Conservation (phyloP, 2,329 filamentous ascomycete species). For the Aureobasidium sp. region DNA sequence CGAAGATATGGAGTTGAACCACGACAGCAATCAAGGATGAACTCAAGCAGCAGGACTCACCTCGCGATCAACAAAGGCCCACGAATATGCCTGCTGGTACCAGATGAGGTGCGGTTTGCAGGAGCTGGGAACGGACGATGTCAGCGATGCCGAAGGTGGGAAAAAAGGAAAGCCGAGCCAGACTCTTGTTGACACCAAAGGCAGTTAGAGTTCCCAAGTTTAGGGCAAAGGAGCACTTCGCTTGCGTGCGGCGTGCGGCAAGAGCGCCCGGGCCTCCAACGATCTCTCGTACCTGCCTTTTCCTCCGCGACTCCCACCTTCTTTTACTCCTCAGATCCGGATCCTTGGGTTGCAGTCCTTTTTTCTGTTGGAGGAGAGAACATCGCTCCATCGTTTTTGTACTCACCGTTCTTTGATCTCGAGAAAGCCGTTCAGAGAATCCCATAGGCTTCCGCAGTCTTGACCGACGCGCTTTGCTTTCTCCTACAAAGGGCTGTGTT, state of each 20-base stretch:
- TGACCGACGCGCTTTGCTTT: not conserved
- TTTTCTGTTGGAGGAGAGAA: not conserved
- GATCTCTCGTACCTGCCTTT: slow-evolving; percentile 11
- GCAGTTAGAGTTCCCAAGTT: not conserved
- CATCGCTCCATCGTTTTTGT: not conserved
- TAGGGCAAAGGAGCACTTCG: slow-evolving; percentile 4
- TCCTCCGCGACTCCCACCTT: slow-evolving; percentile 4
- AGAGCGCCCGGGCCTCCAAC: not conserved
- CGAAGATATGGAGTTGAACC: not conserved
- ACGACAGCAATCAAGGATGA: not conserved
- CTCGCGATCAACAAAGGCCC: not conserved
- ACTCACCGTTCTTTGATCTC: not conserved
- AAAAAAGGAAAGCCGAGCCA: slow-evolving; percentile 8
- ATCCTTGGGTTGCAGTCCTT: not conserved
- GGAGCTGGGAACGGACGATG: not conserved
- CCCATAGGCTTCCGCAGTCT: not conserved
- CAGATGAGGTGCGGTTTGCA: not conserved
- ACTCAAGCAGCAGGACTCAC: not conserved
- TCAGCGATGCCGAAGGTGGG: not conserved
- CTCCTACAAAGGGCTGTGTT: not conserved
- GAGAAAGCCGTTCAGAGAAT: not conserved
- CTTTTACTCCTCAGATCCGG: slow-evolving; percentile 2
- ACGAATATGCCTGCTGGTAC: not conserved
- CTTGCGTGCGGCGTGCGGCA: slow-evolving; percentile 3
- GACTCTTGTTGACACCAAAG: not conserved